phyloP scores from a whole-genome alignment of 768 basidiomycete species.

The Stropharia rugosoannulata region DNA sequence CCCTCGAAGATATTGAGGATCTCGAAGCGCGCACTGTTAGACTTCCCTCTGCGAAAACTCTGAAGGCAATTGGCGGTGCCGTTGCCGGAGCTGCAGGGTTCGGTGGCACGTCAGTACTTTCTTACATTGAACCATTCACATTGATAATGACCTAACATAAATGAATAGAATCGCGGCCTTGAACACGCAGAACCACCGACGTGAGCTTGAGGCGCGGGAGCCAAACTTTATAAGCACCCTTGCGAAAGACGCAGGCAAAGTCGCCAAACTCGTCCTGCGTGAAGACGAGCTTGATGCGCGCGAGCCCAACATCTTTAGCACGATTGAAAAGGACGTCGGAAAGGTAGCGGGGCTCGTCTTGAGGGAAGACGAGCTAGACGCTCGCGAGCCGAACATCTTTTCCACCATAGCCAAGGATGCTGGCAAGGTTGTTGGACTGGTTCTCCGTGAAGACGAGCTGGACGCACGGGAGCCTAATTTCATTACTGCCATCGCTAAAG shows the following conservation, averaged over 20 bases:
- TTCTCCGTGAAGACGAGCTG: not conserved
- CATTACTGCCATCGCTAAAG: not conserved
- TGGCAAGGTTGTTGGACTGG: not conserved
- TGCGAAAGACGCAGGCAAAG: no score
- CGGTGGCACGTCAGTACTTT: not conserved
- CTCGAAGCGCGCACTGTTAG: not conserved
- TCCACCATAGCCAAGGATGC: not conserved
- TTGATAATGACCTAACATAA: not conserved
- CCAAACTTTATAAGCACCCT: not conserved
- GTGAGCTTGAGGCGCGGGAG: not conserved
- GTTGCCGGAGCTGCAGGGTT: not conserved
- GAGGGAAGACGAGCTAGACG: not conserved
- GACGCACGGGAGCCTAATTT: no score
- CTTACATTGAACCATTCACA: not conserved
- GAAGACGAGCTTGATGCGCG: not conserved
- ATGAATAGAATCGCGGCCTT: not conserved
- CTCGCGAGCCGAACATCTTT: no score
- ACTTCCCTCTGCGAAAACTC: not conserved
- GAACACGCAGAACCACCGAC: not conserved
- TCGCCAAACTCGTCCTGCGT: not conserved
- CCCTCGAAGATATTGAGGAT: not conserved
- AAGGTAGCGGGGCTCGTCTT: not conserved
- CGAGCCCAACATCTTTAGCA: not conserved
- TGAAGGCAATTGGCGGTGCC: not conserved
- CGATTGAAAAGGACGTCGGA: not conserved